phyloP scores from a whole-genome alignment of 352 stramenopile genomes.

The Peronospora tabacina region DNA sequence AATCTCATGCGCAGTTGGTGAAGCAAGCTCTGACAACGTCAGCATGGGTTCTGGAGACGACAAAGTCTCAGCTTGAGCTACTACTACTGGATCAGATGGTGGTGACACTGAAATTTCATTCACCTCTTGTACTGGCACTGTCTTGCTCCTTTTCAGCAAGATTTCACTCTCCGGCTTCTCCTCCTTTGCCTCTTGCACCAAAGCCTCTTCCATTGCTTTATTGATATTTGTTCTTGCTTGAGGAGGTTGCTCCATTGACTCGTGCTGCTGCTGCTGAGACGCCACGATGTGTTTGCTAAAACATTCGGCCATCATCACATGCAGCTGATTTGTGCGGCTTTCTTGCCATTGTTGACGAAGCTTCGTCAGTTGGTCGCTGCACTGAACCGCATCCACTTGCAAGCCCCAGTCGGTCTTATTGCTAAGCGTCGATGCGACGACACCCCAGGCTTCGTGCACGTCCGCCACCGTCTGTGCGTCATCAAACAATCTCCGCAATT shows the following conservation, averaged over 20 bases:
- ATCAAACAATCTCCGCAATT: constrained; percentile 18
- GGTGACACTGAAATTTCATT: not conserved
- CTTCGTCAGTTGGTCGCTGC: constrained; percentile 21
- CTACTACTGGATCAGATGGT: not conserved
- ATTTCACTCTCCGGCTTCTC: not conserved
- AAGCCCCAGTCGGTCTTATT: not conserved
- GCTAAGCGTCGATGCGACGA: constrained; percentile 13
- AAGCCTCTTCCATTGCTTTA: constrained; percentile 7
- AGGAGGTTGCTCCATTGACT: not conserved
- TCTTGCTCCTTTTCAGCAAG: constrained; percentile 10
- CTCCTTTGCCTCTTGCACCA: not conserved
- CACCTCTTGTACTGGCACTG: not conserved
- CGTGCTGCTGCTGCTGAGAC: not conserved
- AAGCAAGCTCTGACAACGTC: not conserved
- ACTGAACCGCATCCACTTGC: constrained; percentile 16
- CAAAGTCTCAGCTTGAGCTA: not conserved
- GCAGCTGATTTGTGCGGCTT: constrained; percentile 12
- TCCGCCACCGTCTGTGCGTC: constrained; percentile 23
- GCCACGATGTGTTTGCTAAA: constrained; percentile 6
- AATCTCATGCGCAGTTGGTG: not conserved
- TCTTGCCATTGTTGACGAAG: constrained; percentile 24
- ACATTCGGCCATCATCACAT: constrained; percentile 24
- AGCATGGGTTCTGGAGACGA: not conserved
- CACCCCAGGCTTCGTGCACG: constrained; percentile 27
- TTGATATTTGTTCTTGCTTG: constrained; percentile 6